Conservation (phyloP, 2,329 filamentous ascomycete species). For the Verticillium zaregamsianum region DNA sequence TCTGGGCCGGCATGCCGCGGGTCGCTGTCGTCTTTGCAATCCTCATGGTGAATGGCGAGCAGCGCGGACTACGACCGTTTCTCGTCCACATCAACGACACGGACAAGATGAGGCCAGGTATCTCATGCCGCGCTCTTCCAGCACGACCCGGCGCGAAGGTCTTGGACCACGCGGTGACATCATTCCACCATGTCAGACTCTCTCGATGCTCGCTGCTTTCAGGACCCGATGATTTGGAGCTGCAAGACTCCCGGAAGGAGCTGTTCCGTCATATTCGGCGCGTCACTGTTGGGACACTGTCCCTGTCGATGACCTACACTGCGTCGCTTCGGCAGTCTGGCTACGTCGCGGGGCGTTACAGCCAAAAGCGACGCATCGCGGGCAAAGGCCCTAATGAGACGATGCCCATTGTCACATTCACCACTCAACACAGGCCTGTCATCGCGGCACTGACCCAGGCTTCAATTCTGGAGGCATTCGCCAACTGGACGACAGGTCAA, state of each 20-base stretch:
- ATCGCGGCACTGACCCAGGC: slow-evolving; percentile 14
- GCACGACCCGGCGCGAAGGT: slow-evolving; percentile 21
- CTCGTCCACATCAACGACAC: slow-evolving; percentile 22
- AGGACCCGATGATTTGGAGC: neutral
- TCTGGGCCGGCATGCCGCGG: slow-evolving; percentile 17
- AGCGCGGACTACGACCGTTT: slow-evolving; percentile 24
- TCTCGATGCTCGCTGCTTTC: slow-evolving; percentile 21
- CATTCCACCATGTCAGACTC: slow-evolving; percentile 25
- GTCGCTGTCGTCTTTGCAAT: slow-evolving; percentile 27
- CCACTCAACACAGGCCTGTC: slow-evolving; percentile 21
- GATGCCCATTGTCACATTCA: slow-evolving; percentile 7
- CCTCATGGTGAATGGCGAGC: slow-evolving; percentile 19
- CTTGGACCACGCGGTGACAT: slow-evolving; percentile 27
- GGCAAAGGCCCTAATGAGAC: neutral
- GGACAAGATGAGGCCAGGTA: slow-evolving; percentile 19
- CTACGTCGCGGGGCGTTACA: slow-evolving; percentile 18
- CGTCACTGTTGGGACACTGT: slow-evolving; percentile 20
- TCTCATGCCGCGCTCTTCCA: slow-evolving; percentile 21
- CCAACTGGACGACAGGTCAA: slow-evolving; percentile 5
- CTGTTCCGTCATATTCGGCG: slow-evolving; percentile 22
- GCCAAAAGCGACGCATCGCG: slow-evolving; percentile 11
- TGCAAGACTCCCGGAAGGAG: slow-evolving; percentile 14
- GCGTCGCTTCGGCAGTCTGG: slow-evolving; percentile 4
- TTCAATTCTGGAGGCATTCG: slow-evolving; percentile 16
- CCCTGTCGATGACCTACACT: slow-evolving; percentile 16